Conservation (phyloP, 139 green algal species). For the Tetraselmis striata region DNA sequence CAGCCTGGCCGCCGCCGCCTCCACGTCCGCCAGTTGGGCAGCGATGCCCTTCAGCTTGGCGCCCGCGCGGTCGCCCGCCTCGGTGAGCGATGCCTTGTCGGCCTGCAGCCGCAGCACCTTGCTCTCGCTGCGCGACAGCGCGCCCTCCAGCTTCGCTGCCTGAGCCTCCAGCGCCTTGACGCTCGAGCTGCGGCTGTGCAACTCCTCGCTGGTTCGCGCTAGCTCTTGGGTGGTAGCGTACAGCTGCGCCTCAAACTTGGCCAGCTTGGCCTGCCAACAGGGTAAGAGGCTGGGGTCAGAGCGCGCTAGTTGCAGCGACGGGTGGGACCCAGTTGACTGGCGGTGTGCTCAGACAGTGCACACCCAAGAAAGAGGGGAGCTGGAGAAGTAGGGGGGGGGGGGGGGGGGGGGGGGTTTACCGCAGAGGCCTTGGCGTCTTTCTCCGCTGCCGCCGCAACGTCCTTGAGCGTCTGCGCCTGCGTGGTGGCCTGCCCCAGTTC, state of each 20-base stretch:
- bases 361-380: no score
- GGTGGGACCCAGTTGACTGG: no score
- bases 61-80: neutral
- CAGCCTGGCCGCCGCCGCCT: neutral
- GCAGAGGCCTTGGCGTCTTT: neutral
- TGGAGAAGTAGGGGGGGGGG: no score
- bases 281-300: no score
- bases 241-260: neutral
- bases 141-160: neutral
- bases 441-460: neutral
- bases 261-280: neutral
- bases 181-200: neutral
- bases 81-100: neutral
- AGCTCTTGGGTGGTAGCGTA: neutral
- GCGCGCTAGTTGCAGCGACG: no score
- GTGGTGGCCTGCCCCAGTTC: neutral
- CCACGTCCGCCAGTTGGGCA: neutral
- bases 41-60: neutral
- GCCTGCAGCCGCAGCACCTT: neutral
- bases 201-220: neutral
- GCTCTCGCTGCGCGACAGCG: neutral
- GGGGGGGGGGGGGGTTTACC: no score
- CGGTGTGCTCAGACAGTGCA: no score
- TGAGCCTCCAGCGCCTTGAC: neutral
- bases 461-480: neutral